Conservation (phyloP, 2,329 filamentous ascomycete species). For the Apiospora marii region DNA sequence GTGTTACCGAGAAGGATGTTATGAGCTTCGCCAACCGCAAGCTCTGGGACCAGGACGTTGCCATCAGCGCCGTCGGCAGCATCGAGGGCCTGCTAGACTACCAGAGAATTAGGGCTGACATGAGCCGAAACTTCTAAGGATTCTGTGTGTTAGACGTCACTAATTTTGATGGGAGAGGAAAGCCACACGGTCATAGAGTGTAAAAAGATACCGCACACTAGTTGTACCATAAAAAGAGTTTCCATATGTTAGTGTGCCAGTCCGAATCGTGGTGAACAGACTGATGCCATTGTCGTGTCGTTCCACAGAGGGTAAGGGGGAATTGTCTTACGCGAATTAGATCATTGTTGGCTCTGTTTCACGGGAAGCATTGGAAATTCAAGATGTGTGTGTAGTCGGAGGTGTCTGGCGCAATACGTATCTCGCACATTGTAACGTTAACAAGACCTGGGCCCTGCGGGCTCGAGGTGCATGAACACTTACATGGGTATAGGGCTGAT, state of each 20-base stretch:
- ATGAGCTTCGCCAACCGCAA: slow-evolving; percentile 96
- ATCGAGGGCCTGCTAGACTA: slow-evolving; percentile 89
- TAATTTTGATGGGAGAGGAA: slow-evolving; percentile 41
- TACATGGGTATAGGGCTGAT: background rate
- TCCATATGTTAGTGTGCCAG: slow-evolving; percentile 37
- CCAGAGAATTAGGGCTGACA: slow-evolving; percentile 80
- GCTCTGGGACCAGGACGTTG: slow-evolving; percentile 97
- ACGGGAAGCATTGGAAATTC: background rate
- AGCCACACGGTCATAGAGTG: slow-evolving; percentile 60
- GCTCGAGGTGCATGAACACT: background rate
- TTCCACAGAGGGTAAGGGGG: background rate
- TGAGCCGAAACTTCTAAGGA: slow-evolving; percentile 78
- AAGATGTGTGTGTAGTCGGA: background rate
- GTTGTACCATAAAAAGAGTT: slow-evolving; percentile 62
- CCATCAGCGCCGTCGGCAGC: slow-evolving; percentile 89
- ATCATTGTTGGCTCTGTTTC: background rate
- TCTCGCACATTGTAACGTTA: background rate
- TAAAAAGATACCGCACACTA: slow-evolving; percentile 62
- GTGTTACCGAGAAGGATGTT: slow-evolving; percentile 93
- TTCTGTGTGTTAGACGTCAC: slow-evolving; percentile 27
- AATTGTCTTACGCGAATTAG: background rate
- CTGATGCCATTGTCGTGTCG: background rate
- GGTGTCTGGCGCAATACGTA: background rate
- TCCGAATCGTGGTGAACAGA: slow-evolving; percentile 13
- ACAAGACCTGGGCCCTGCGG: background rate